Conservation (phyloP, 306 rosid genomes). For the Acacia acuminata region DNA sequence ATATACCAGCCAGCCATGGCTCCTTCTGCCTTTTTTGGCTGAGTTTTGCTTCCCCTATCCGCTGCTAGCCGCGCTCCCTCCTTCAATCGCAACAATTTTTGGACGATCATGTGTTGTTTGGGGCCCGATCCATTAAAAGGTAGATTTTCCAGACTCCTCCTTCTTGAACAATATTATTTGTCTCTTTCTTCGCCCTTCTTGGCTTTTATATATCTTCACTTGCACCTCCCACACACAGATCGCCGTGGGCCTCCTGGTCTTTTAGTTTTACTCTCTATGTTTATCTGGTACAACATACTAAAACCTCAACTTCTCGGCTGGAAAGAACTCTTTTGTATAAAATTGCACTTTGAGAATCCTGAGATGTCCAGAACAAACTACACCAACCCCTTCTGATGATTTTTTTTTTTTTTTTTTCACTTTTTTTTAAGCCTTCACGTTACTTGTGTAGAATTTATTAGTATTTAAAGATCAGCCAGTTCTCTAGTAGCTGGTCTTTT, state of each 20-base stretch:
- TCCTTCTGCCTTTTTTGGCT: not conserved
- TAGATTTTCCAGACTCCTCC: not conserved
- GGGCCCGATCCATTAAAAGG: not conserved
- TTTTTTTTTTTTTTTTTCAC: too few relatives aligned
- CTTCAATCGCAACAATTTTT: not conserved
- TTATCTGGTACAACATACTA: not conserved
- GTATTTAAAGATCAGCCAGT: not conserved
- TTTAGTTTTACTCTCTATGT: conserved; percentile 5
- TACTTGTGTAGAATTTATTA: not conserved
- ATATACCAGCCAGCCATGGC: too few relatives aligned
- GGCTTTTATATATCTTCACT: not conserved
- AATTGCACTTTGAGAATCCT: not conserved
- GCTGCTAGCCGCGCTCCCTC: not conserved
- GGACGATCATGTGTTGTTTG: not conserved
- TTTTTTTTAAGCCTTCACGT: not conserved
- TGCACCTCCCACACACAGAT: not conserved
- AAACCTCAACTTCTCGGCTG: not conserved
- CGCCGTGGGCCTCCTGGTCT: not conserved
- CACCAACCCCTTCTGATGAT: not conserved
- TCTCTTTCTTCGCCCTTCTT: not conserved
- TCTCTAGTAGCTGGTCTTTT: not conserved
- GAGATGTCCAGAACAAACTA: not conserved
- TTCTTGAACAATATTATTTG: not conserved
- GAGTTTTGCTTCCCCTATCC: not conserved
- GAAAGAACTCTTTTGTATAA: not conserved